Conservation (phyloP, 2,329 filamentous ascomycete genomes). For the Zymoseptoria pseudotritici region DNA sequence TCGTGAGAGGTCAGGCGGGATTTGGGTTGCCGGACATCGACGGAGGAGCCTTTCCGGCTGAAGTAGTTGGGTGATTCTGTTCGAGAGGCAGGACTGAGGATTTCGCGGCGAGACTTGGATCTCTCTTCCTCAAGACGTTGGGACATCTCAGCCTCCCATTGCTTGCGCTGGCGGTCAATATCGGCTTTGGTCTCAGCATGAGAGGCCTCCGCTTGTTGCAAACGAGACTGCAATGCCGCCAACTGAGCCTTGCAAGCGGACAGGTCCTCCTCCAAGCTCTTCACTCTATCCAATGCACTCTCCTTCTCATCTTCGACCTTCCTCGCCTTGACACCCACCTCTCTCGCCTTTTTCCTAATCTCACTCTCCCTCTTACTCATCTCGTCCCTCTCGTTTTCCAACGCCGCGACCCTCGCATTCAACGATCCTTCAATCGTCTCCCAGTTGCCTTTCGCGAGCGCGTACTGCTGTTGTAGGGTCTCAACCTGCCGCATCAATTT, state of each 20-base stretch:
- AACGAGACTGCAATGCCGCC: conserved; percentile 55
- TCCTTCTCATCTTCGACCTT: conserved; percentile 79
- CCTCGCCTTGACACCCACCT: conserved; percentile 63
- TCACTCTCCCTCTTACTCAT: conserved; percentile 75
- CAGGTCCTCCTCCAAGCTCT: conserved; percentile 58
- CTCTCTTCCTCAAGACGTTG: conserved; percentile 60
- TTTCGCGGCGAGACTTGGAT: conserved; percentile 48
- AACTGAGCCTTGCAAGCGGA: conserved; percentile 52
- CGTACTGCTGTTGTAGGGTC: conserved; percentile 90
- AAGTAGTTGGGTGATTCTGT: conserved; percentile 31
- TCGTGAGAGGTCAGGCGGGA: conserved; percentile 25
- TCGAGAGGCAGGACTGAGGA: conserved; percentile 18
- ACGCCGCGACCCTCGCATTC: conserved; percentile 62
- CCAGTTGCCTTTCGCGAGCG: conserved; percentile 93
- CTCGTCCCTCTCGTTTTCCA: conserved; percentile 91
- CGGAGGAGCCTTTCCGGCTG: conserved; percentile 34
- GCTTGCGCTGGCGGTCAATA: conserved; percentile 52
- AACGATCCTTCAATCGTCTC: conserved; percentile 88
- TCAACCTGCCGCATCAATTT: conserved; percentile 92
- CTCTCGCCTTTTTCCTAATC: conserved; percentile 79
- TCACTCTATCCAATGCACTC: conserved; percentile 55
- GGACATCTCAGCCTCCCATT: conserved; percentile 49
- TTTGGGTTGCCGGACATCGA: conserved; percentile 21
- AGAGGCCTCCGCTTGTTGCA: conserved; percentile 57
- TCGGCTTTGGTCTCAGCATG: conserved; percentile 52